Conservation (phyloP, 2,329 filamentous ascomycete genomes). For the Seiridium cupressi region DNA sequence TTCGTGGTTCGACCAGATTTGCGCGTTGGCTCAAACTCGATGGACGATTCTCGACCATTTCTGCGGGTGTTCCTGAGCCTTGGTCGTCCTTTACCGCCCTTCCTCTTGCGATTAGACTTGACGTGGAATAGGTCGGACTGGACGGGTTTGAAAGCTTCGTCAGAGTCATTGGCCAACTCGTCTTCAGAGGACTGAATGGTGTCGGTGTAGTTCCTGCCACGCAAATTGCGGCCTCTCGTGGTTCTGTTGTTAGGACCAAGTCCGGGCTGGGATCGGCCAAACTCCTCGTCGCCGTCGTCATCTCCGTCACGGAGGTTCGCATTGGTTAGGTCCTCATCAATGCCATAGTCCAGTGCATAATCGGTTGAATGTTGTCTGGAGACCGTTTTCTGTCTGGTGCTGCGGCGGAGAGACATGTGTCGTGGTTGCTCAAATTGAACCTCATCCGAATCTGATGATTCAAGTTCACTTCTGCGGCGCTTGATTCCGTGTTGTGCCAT, state of each 20-base stretch:
- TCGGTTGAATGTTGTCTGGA: constrained; percentile 7
- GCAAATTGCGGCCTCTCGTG: constrained; percentile 3
- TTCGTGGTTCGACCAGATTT: constrained; percentile 48
- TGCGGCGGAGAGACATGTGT: constrained; percentile 6
- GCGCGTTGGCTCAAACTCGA: constrained; percentile 52
- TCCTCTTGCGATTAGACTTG: constrained; percentile 16
- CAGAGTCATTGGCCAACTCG: constrained; percentile 24
- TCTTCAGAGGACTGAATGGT: constrained; percentile 23
- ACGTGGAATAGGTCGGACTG: constrained; percentile 24
- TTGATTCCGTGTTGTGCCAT: constrained; percentile 4
- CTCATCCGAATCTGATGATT: not conserved
- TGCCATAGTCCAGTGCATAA: not conserved
- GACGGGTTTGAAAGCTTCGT: constrained; percentile 15
- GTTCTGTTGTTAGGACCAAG: not conserved
- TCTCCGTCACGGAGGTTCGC: not conserved
- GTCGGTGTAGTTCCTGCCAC: constrained; percentile 1
- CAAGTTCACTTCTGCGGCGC: not conserved
- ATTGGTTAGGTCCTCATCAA: not conserved
- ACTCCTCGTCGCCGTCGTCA: constrained; percentile 4
- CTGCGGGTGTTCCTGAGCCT: constrained; percentile 11
- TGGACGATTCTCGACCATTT: constrained; percentile 36
- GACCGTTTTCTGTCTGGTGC: constrained; percentile 7
- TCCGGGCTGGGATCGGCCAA: not conserved
- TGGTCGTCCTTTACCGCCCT: constrained; percentile 14
- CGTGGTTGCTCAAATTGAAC: not conserved